phyloP scores from a whole-genome alignment of 2,329 filamentous ascomycete genomes.

The Hortaea sp. region DNA sequence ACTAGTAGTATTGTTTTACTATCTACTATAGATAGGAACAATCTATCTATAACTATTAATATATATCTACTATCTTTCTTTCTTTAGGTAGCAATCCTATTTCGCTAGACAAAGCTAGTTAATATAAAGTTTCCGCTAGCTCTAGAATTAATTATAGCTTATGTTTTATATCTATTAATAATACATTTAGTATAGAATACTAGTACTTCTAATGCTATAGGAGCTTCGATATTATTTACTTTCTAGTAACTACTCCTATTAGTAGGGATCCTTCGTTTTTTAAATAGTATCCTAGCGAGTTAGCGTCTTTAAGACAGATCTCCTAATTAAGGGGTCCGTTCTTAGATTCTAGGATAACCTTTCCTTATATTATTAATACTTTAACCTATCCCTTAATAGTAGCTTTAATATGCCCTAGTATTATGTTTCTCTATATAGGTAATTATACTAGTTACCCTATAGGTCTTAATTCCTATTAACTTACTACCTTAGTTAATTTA shows the following conservation, averaged over 20 bases:
- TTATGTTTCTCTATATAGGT: background rate
- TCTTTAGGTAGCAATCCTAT: constrained; percentile 6
- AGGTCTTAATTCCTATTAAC: background rate
- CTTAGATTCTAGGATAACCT: no score
- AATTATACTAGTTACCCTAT: background rate
- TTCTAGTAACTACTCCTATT: background rate
- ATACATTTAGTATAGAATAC: constrained; percentile 3
- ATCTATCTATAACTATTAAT: constrained; percentile 7
- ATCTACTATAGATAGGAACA: constrained; percentile 5
- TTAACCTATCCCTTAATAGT: no score
- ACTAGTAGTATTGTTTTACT: constrained; percentile 6
- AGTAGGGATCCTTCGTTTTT: background rate
- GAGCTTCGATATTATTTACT: background rate
- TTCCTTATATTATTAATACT: no score
- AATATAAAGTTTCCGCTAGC: constrained; percentile 8
- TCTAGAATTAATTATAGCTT: constrained; percentile 7
- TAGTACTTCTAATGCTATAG: constrained; percentile 2
- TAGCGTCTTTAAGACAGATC: no score
- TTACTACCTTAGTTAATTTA: background rate
- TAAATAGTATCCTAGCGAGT: background rate
- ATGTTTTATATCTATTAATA: constrained; percentile 1
- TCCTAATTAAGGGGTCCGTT: no score
- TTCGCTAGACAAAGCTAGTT: constrained; percentile 1
- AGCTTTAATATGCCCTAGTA: background rate
- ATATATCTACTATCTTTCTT: constrained; percentile 6